These are phyloP conservation scores for Annulohypoxylon nitens DNA, from an alignment of 495 filamentous ascomycete species.

Conservation along the genomic window DNA sequence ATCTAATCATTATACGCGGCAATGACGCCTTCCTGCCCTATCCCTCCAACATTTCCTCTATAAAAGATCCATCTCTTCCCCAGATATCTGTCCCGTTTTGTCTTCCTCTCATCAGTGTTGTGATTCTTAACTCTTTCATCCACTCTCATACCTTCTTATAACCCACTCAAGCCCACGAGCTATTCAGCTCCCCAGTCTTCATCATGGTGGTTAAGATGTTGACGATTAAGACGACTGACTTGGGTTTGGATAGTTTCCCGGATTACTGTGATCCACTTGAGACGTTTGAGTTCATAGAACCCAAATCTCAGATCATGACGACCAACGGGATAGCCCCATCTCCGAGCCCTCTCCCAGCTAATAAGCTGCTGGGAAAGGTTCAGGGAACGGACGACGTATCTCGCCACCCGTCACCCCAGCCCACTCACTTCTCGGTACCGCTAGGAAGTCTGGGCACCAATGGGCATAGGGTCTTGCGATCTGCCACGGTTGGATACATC, in stretches of 20 bases:
- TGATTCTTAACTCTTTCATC: slow-evolving; percentile 15
- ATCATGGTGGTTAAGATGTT: slow-evolving; percentile 51
- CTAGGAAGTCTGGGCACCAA: slow-evolving; percentile 66
- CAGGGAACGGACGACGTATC: slow-evolving; percentile 47
- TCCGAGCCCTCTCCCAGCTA: slow-evolving; percentile 44
- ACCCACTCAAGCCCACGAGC: slow-evolving; percentile 1
- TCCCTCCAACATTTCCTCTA: slow-evolving; percentile 20
- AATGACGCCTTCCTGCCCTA: slow-evolving; percentile 35
- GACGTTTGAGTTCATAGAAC: slow-evolving; percentile 45
- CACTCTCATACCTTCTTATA: slow-evolving; percentile 8
- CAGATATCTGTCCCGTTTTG: neutral
- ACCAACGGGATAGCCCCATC: slow-evolving; percentile 36
- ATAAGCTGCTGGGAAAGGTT: slow-evolving; percentile 54
- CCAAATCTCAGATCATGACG: slow-evolving; percentile 46
- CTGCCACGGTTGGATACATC: slow-evolving; percentile 94
- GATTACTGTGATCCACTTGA: slow-evolving; percentile 54
- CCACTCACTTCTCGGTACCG: slow-evolving; percentile 87
- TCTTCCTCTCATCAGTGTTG: slow-evolving; percentile 8
- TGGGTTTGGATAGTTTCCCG: slow-evolving; percentile 57
- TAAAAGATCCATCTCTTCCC: slow-evolving; percentile 12
- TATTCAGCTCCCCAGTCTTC: slow-evolving; percentile 14
- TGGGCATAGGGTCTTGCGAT: slow-evolving; percentile 77
- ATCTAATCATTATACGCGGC: slow-evolving; percentile 16
- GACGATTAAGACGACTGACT: slow-evolving; percentile 60
- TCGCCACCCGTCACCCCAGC: slow-evolving; percentile 85